Base-by-base conservation (phyloP, 2,329 filamentous ascomycete species). In the Waltergamsia citrina region DNA sequence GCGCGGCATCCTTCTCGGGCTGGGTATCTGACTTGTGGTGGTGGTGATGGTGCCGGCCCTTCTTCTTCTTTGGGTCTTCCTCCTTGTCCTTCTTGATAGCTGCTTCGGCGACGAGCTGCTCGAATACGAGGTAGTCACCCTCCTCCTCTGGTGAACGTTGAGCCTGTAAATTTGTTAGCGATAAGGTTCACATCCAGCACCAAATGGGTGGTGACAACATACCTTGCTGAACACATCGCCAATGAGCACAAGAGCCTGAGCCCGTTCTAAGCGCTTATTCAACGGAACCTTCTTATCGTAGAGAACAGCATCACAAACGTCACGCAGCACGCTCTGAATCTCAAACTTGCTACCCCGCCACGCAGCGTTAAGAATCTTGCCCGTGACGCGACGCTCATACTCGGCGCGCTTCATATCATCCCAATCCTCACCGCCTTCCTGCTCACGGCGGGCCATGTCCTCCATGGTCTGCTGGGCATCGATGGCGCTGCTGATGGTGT, bases 401-500 rank as follows among this genome's bases (percentile, higher is more conserved):
- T 98, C 92, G 27, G 81, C 80, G 62, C 88, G 87, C 68, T 84
- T 88, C 76, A 96, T 92, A 42, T 98, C 92, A 1, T 92, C 96
- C 92, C 92, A 98, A 41, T 94, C 87, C 36, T 95, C 92, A 32
- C 92, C 92, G 34, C 90, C 92, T 51, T 81, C 80, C 66, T 95
- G 85, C 64, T 98, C 92, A 60, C 90, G 71, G 57, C 90, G 87
- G 35, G 87, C 88, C 92, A 98, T 96, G 59, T 95, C 90, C 65
- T 98, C 90, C 78, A 98, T 94, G 39, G 88, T 94, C 67, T 94
- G 82, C 65, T 98, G 92, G 18, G 92, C 92, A 53, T 95, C 88
- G 44, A 98, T 94, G 25, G 92, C 92, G 33, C 85, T 93, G 42
- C 80, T 87, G 53, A 98, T 95, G 20, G 92, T 98, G 53, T 85